Conservation (phyloP, 768 basidiomycete species). For the Terana coerulea region DNA sequence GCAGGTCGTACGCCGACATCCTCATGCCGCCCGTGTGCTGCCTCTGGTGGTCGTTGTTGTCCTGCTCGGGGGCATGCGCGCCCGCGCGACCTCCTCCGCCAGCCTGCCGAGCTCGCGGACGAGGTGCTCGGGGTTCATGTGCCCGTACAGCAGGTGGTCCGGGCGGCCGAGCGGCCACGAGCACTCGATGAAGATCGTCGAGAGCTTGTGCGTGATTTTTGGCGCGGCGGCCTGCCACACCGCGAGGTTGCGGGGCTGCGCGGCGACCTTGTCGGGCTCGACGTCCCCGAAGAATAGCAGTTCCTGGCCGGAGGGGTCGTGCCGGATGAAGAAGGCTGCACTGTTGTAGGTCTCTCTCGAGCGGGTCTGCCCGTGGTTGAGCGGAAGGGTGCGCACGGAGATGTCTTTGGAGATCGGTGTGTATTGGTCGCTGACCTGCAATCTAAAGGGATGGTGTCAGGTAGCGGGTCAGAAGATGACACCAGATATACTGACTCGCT, state of each 20-base stretch:
- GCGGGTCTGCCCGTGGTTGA: conserved; percentile 66
- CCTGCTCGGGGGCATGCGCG: conserved; percentile 35
- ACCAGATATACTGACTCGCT: conserved; percentile 47
- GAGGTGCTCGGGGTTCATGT: conserved; percentile 80
- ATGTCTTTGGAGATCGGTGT: conserved; percentile 47
- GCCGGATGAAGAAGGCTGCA: conserved; percentile 81
- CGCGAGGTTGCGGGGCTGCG: conserved; percentile 51
- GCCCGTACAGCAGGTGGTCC: conserved; percentile 73
- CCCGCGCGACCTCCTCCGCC: conserved; percentile 61
- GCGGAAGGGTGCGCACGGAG: conserved; percentile 61
- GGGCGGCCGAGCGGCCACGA: conserved; percentile 77
- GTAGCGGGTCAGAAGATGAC: not conserved
- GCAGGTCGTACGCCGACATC: conserved; percentile 30
- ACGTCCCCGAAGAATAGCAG: conserved; percentile 96
- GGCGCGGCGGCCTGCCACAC: conserved; percentile 85
- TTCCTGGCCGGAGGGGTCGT: conserved; percentile 57
- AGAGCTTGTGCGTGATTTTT: conserved; percentile 64
- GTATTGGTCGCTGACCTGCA: conserved; percentile 52
- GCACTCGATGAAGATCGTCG: conserved; percentile 92
- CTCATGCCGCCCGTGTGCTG: conserved; percentile 23
- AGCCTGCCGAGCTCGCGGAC: conserved; percentile 68
- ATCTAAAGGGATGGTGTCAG: conserved; percentile 35
- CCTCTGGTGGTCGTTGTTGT: conserved; percentile 34
- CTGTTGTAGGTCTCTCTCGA: conserved; percentile 60
- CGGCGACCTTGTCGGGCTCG: conserved; percentile 77